A percentile compares a stretch with the other conserved stretches of the same genome.
These are phyloP conservation scores for Saccharum officinarum DNA, from an alignment of 176 grass and related monocot genomes.

Conservation along the genomic window DNA sequence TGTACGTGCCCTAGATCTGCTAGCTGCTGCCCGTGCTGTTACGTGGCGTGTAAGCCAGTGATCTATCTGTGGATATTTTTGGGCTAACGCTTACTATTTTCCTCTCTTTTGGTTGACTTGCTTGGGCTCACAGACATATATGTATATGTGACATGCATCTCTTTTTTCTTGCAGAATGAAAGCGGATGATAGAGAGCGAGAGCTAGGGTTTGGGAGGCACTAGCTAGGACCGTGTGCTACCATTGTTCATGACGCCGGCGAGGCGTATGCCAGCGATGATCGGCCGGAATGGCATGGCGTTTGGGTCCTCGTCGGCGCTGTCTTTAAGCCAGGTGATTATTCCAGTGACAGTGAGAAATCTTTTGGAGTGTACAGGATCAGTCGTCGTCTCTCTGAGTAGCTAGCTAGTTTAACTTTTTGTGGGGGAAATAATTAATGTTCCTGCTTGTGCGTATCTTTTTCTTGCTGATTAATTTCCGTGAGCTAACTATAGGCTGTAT, in stretches of 20 bases:
- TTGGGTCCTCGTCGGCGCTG: conserved; percentile 67
- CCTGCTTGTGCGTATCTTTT: neutral
- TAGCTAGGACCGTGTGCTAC: neutral
- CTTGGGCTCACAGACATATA: neutral
- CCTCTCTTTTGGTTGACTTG: neutral
- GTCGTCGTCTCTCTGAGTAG: neutral
- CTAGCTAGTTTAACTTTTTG: neutral
- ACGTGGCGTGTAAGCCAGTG: conserved; percentile 42
- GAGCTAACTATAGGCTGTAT: conserved; percentile 17
- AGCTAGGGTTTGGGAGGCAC: conserved; percentile 55
- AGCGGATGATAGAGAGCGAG: neutral
- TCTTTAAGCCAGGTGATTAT: conserved; percentile 61
- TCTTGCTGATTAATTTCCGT: neutral
- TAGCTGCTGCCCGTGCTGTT: conserved; percentile 16
- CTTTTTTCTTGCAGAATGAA: conserved; percentile 14
- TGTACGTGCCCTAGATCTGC: conserved; percentile 58
- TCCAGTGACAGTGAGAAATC: neutral
- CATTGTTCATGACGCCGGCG: conserved; percentile 63
- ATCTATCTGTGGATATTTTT: conserved; percentile 12
- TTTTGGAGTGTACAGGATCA: neutral
- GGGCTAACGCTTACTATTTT: neutral
- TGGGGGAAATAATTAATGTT: neutral
- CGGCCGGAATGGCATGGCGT: conserved; percentile 47
- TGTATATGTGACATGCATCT: neutral
- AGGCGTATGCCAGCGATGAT: conserved; percentile 78